Evolutionary conservation across 1,139 yeast species (phyloP), one percentile per base, ranked within the genome.

Genomic region (Candida mesenterica): DNA sequence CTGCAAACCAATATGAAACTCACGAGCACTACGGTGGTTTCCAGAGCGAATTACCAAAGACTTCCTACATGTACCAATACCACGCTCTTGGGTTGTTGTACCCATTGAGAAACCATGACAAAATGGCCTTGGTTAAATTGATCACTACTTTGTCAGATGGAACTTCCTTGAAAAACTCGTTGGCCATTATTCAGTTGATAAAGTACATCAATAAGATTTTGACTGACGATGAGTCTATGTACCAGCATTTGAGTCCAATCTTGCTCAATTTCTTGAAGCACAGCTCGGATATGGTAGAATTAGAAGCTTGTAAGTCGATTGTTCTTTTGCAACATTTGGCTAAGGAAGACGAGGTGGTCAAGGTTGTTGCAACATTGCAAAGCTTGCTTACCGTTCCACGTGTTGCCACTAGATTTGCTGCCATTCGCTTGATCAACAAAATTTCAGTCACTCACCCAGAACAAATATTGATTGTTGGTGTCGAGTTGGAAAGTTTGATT

Each of bases 61-160:
- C 88, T 30, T 79, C 95, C 12, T 81, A 77, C 61, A 84, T 87
- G 75, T 77, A 95, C 45, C 98, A 92, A 67, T 92, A 90, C 65
- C 98, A 92, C 61, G 97, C 98, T 4, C 70, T 92, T 52, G 97
- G 97, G 16, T 73, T 92, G 52, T 68, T 94, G 51, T 90, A 89
- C 59, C 87, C 85, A 50, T 75, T 94, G 61, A 80, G 95, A 58
- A 81, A 83, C 53, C 95, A 86, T 57, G 98, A 92, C 60, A 83
- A 85, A 53, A 89, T 92, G 94, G 96, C 97, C 2, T 70, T 92
- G 54, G 78, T 88, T 75, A 92, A 90, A 62, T 73, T 92, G 69
- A 84, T 90, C 52, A 88, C 90, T 48, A 86, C 87, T 40, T 79
- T 87, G 54, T 69, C 82, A 33, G 80, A 77, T 40, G 76, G 78